These are phyloP conservation scores for Rhodocollybia butyracea DNA, from an alignment of 768 basidiomycete genomes.

Conservation along the genomic window DNA sequence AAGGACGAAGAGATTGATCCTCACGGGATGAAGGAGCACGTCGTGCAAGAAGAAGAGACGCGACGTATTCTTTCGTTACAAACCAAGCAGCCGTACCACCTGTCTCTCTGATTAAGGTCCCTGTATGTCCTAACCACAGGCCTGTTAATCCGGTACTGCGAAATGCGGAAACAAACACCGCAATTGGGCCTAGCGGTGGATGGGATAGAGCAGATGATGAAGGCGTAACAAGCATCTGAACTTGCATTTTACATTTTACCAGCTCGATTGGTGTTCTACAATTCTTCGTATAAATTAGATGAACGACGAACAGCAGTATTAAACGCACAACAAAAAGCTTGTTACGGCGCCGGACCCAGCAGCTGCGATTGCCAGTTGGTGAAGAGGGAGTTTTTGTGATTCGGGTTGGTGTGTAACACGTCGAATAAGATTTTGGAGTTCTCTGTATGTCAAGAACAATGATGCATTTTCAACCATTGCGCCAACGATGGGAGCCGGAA, in stretches of 20 bases:
- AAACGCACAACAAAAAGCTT: constrained; percentile 80
- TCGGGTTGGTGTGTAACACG: constrained; percentile 28
- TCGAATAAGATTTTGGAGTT: constrained; percentile 66
- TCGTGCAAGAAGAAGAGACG: constrained; percentile 55
- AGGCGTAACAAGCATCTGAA: constrained; percentile 63
- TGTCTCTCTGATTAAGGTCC: constrained; percentile 83
- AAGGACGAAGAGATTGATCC: constrained; percentile 50
- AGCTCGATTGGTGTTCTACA: constrained; percentile 81
- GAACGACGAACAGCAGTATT: background rate
- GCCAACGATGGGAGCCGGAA: constrained; percentile 91
- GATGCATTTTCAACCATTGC: constrained; percentile 94
- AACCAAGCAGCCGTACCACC: constrained; percentile 91
- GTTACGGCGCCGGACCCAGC: constrained; percentile 83
- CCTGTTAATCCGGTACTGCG: constrained; percentile 56
- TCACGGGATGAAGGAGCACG: constrained; percentile 23
- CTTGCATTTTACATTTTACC: constrained; percentile 92
- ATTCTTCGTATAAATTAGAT: constrained; percentile 1
- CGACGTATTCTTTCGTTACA: constrained; percentile 74
- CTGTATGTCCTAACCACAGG: constrained; percentile 84
- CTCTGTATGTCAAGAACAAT: constrained; percentile 83
- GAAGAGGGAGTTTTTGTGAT: constrained; percentile 52
- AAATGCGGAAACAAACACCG: constrained; percentile 60
- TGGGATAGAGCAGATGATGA: constrained; percentile 12
- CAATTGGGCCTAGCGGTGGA: constrained; percentile 63
- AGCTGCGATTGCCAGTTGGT: constrained; percentile 77